Evolutionary conservation across 108 stramenopile genomes (phyloP).

Genomic region (Stephanodiscus triporus): DNA sequence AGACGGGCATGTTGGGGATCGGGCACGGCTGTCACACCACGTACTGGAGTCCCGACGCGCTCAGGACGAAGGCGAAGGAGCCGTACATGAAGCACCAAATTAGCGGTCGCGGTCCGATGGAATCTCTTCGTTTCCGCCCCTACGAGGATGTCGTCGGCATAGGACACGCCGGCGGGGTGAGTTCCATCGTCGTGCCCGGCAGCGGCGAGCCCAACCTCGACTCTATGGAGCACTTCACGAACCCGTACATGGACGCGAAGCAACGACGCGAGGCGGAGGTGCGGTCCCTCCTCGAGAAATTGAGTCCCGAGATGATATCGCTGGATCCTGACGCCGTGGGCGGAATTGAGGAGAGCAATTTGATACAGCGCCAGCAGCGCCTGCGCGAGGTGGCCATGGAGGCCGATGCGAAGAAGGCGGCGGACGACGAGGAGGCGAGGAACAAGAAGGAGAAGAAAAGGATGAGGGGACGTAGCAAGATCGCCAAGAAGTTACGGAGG

Average conservation of each 20-base stretch:
- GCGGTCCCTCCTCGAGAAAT: conserved; percentile 92
- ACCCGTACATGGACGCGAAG: conserved; percentile 90
- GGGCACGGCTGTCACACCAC: conserved; percentile 85
- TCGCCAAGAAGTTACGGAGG: conserved; percentile 90
- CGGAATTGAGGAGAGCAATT: conserved; percentile 77
- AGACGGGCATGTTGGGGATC: conserved; percentile 90
- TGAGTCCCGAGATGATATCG: conserved; percentile 94
- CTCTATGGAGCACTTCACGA: conserved; percentile 86
- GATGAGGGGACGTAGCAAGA: conserved; percentile 96
- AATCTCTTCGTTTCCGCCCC: conserved; percentile 91
- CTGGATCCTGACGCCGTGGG: conserved; percentile 92
- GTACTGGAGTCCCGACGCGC: conserved; percentile 89
- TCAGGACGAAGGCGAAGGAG: conserved; percentile 66
- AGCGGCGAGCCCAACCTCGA: conserved; percentile 96
- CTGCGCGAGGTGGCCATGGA: conserved; percentile 64
- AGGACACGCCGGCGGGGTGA: conserved; percentile 90
- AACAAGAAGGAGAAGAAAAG: conserved; percentile 88
- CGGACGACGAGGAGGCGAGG: conserved; percentile 43
- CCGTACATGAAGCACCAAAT: conserved; percentile 93
- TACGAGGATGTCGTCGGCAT: conserved; percentile 97
- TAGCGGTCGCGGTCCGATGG: conserved; percentile 63
- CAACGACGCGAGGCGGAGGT: conserved; percentile 97
- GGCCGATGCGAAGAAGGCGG: conserved; percentile 60
- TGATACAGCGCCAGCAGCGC: conserved; percentile 62
- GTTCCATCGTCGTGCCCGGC: conserved; percentile 95